Base-by-base conservation (phyloP, 805 yeast genomes). In the Ogataea populi-albae region DNA sequence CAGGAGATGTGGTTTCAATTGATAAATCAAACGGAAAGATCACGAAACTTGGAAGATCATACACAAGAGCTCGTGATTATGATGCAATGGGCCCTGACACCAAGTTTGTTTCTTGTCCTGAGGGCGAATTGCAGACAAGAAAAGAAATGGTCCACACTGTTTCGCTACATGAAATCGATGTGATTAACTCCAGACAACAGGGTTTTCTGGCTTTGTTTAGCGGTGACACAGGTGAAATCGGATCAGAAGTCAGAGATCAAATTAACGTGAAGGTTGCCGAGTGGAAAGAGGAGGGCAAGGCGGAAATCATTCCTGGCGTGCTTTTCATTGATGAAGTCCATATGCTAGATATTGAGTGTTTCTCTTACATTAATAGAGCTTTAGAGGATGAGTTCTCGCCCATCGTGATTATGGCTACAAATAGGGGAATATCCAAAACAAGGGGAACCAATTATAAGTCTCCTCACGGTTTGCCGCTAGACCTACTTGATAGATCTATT, bases 1-100 rank as follows among this genome's bases (percentile, higher is more conserved):
- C 91, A 17, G 99, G 99, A 35, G 99, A 93, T 64, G 97, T 93
- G 34, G 88, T 93, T 45, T 91, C 94, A 59, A 87, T 93, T 47
- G 99, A 93, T 66, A 86, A 97, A 40, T 91, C 94, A 56, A 91
- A 97, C 11, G 99, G 99, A 26, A 87, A 96, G 16, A 96, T 93
- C 26, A 91, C 91, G 57, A 75, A 98, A 55, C 95, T 93, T 17
- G 99, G 99, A 35, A 77, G 99, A 61, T 85, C 95, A n/a, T 98
- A 93, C 62, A 96, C 97, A 0, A 88, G 88, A 55, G 97, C 98
- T 17, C 88, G 98, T 7, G 99, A 93, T 66, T 93, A 89, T 53
- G 99, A 93, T 64, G 75, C 94, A 41, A 98, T 93, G 71, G 96
- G 98, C 18, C 97, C 94, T 65, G 98, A 93, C 65, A 58, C 62